Base-by-base conservation (phyloP, 768 basidiomycete species). In the Amanita exitialis region DNA sequence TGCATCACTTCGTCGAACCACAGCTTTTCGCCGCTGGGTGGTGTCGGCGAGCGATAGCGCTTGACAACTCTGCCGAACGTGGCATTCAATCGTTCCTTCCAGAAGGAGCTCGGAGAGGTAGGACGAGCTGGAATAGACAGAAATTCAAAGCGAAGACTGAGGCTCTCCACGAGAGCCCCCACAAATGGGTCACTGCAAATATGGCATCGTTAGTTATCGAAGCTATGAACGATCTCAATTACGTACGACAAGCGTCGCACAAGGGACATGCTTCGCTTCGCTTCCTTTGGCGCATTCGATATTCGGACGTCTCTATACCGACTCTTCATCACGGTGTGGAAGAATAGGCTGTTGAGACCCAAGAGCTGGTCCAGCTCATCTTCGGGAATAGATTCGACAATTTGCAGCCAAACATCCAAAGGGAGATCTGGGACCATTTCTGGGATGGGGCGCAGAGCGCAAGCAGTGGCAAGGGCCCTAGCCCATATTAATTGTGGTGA, bases 291-390 rank as follows among this genome's bases (percentile, higher is more conserved):
- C 2, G 34, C 18, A 18, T 41, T 60, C 49, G 34, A 71, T 41
- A 16, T 39, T 30, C 55, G 55, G n/a, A 69, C 51, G 3, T 57
- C 47, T 18, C 46, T 47, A 47, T 68, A 70, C 10, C 64, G 58
- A 30, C 56, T 16, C 41, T 66, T 57, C 58, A 72, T 58, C 1
- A 60, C 64, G 20, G 64, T 54, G 34, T 68, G 54, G 38, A 64
- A 66, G 47, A 69, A 69, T 6, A 62, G 49, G 23, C 63, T 54
- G 47, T 68, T 69, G 27, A 72, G 59, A 25, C 56, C 61, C 9
- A 66, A 38, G 41, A 69, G 44, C 1, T 47, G 46, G 8, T 34
- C 39, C 6, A 70, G 54, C 1, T 61, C 56, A 28, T 62, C 59
- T 3, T 66, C 54, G 6, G 63, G 61, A 8, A 69, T 47, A 36